Base-by-base conservation (phyloP, 1,284 basidiomycete genomes). In the Naganishia sp. region DNA sequence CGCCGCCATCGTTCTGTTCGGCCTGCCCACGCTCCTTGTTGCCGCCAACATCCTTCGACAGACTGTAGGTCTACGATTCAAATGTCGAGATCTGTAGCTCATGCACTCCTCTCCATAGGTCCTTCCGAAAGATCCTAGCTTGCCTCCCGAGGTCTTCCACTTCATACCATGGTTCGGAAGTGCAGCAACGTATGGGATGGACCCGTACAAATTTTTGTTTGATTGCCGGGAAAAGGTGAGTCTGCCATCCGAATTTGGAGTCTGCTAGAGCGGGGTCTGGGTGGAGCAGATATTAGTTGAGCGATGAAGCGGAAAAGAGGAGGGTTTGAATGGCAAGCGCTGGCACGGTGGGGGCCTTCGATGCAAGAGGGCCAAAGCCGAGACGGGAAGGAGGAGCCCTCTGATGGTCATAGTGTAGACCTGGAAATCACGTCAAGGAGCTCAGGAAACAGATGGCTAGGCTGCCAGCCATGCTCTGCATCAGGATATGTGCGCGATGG, bases 81-180 rank as follows among this genome's bases (percentile, higher is more conserved):
- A 18, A 44, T 13, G 18, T 31, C 23, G 39, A 16, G 15, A 18
- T 33, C n/a, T 44, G 50, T 11, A 39, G 39, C 42, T 54, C 23
- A 45, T 33, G 11, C 36, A 39, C 9, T 5, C 25, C n/a, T 11
- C 21, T 42, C 6, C 28, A 16, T 28, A 61, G 59, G 87, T 88
- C 60, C 74, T 83, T 18, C 87, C 87, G 28, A 80, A 80, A 63
- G 82, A 87, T 75, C 82, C 83, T 56, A 84, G 83, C 18, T 71
- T 83, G 33, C 90, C 90, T 5, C 90, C 90, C 0, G 80, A 88
- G 54, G 90, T 92, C 16, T 92, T 91, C 81, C 88, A 91, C 77
- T 84, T 84, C 74, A 81, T 92, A 67, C 90, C 90, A 21, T 83
- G 87, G 77, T 83, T 92, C 70, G 90, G 90, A 13, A 89, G 87